phyloP scores from a whole-genome alignment of 2,329 filamentous ascomycete species.

The Paecilomyces niveus region DNA sequence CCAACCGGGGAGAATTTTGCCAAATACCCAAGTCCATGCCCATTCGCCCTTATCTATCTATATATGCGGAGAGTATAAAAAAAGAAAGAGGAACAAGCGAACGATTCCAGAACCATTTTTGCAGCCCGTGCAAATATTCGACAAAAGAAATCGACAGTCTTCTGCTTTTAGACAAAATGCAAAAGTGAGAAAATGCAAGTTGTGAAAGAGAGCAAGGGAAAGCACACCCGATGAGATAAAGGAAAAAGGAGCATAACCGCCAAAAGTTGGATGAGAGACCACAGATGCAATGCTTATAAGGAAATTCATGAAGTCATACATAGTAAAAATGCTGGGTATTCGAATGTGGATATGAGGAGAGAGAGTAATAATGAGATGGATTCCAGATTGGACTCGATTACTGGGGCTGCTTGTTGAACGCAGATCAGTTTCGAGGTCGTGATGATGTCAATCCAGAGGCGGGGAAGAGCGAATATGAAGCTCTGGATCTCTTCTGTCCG shows the following conservation, averaged over 20 bases:
- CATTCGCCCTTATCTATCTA: not conserved
- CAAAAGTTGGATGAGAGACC: constrained; percentile 4
- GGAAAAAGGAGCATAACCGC: constrained; percentile 1
- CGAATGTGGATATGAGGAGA: constrained; percentile 7
- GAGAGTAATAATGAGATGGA: constrained; percentile 1
- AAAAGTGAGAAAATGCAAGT: constrained; percentile 4
- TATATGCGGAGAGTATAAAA: constrained; percentile 12
- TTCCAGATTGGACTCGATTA: constrained; percentile 1
- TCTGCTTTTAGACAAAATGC: constrained; percentile 4
- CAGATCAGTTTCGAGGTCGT: not conserved
- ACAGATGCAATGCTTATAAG: constrained; percentile 6
- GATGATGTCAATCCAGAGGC: constrained; percentile 10
- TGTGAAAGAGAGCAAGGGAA: not conserved
- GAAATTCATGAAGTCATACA: constrained; percentile 21
- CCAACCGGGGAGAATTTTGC: constrained; percentile 16
- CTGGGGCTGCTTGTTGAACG: not conserved
- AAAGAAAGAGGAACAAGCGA: constrained; percentile 10
- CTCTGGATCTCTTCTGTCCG: constrained; percentile 27
- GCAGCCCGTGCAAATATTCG: not conserved
- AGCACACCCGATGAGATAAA: constrained; percentile 5
- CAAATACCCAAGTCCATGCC: not conserved
- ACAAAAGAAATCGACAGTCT: not conserved
- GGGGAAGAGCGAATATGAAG: constrained; percentile 41
- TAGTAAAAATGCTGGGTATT: not conserved
- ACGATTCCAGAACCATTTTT: not conserved